phyloP scores from a whole-genome alignment of 208 protist species.

The Wallacemonas sp. region DNA sequence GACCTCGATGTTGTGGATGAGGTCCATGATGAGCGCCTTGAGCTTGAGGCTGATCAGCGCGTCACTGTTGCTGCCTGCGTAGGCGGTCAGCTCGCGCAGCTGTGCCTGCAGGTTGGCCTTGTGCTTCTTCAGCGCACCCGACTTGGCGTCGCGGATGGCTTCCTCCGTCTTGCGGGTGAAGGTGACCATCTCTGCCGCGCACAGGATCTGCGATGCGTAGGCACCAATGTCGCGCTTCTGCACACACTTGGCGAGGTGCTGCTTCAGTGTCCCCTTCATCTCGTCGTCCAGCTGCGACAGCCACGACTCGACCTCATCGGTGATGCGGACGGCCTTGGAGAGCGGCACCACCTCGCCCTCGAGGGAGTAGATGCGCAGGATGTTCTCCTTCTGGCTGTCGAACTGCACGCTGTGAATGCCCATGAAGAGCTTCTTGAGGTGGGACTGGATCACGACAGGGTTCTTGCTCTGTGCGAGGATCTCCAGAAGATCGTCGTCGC shows the following conservation, averaged over 20 bases:
- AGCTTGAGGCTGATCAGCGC: slow-evolving; percentile 93
- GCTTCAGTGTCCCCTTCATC: slow-evolving; percentile 93
- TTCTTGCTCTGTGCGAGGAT: slow-evolving; percentile 96
- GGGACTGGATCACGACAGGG: slow-evolving; percentile 95
- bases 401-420: slow-evolving; percentile 96
- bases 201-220: slow-evolving; percentile 96
- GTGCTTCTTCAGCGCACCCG: slow-evolving; percentile 73
- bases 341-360: slow-evolving; percentile 95
- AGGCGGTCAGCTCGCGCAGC: slow-evolving; percentile 82
- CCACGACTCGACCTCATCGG: slow-evolving; percentile 96
- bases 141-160: slow-evolving; percentile 76
- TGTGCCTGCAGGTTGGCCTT: slow-evolving; percentile 75
- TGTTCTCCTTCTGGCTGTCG: slow-evolving; percentile 84
- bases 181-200: slow-evolving; percentile 92
- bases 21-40: slow-evolving; percentile 97
- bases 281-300: slow-evolving; percentile 89
- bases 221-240: slow-evolving; percentile 81
- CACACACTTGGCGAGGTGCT: slow-evolving; percentile 85
- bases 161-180: slow-evolving; percentile 93
- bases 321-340: slow-evolving; percentile 89
- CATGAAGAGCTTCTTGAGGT: slow-evolving; percentile 99
- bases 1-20: slow-evolving; percentile 98
- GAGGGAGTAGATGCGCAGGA: slow-evolving; percentile 89
- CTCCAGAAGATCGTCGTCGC: slow-evolving; percentile 98
- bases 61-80: slow-evolving; percentile 82